Conservation (phyloP, 768 basidiomycete species). For the Mycena belliarum region DNA sequence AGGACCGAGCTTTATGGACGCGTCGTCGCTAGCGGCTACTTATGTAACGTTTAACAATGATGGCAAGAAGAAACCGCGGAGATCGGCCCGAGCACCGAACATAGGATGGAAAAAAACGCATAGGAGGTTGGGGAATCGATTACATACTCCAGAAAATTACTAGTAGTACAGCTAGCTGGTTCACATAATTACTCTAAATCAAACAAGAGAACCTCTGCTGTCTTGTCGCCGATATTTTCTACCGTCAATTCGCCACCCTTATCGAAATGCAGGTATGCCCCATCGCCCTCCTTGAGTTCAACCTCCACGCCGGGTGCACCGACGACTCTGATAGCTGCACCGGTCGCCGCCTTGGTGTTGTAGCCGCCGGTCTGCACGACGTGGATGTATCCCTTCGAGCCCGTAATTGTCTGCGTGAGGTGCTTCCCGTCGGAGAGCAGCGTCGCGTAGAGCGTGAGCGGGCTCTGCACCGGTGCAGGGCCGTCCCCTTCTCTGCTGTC, state of each 20-base stretch:
- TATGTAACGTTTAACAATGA: too few relatives aligned
- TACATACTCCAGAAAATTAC: too few relatives aligned
- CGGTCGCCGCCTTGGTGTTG: slow-evolving; percentile 55
- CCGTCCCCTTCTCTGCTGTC: slow-evolving; percentile 36
- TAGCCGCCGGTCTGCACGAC: slow-evolving; percentile 85
- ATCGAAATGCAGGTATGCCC: background rate
- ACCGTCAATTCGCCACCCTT: slow-evolving; percentile 8
- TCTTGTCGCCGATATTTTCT: background rate
- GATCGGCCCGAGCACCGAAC: too few relatives aligned
- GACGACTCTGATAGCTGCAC: slow-evolving; percentile 57
- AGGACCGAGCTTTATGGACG: too few relatives aligned
- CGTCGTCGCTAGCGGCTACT: too few relatives aligned
- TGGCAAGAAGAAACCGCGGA: too few relatives aligned
- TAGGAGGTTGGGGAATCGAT: too few relatives aligned
- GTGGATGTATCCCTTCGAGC: slow-evolving; percentile 77
- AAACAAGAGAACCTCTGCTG: background rate
- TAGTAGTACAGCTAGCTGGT: too few relatives aligned
- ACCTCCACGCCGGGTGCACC: slow-evolving; percentile 28
- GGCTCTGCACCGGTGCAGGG: slow-evolving; percentile 68
- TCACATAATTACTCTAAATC: background rate
- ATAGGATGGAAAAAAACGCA: too few relatives aligned
- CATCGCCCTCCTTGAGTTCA: background rate
- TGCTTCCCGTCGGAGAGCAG: slow-evolving; percentile 58
- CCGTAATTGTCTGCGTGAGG: slow-evolving; percentile 52
- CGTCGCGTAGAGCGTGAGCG: slow-evolving; percentile 71